These are phyloP conservation scores for Kwoniella heveanensis DNA, from an alignment of 768 basidiomycete species.

Conservation along the genomic window DNA sequence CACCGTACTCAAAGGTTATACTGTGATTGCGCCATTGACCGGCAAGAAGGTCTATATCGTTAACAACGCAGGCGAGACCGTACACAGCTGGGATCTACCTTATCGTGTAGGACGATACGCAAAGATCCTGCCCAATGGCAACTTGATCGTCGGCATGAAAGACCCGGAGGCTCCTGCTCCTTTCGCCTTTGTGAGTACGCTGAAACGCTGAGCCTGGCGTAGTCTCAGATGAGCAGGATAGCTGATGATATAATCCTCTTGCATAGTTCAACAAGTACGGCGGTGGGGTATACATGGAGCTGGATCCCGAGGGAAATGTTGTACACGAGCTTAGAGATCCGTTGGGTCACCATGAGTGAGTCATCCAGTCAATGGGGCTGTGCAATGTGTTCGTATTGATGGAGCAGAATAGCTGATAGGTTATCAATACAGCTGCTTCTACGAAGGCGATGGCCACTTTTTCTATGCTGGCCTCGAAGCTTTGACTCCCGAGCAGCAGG, in stretches of 20 bases:
- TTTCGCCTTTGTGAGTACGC: conserved; percentile 24
- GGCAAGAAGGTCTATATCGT: conserved; percentile 27
- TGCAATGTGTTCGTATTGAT: too few relatives aligned
- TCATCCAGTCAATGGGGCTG: too few relatives aligned
- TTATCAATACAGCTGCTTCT: conserved; percentile 19
- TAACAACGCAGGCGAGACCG: conserved; percentile 22
- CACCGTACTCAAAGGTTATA: conserved; percentile 25
- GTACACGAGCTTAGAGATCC: conserved; percentile 29
- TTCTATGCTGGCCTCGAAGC: conserved; percentile 28
- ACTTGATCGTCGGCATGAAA: conserved; percentile 27
- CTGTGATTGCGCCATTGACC: conserved; percentile 27
- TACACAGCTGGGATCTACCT: conserved; percentile 23
- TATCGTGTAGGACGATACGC: conserved; percentile 29
- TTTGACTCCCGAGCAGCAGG: conserved; percentile 17
- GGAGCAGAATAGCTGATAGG: neutral
- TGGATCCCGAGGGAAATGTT: conserved; percentile 20
- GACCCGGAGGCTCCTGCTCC: conserved; percentile 28
- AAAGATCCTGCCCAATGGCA: conserved; percentile 23
- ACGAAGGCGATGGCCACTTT: conserved; percentile 23
- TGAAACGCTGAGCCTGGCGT: neutral
- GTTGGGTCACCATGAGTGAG: conserved; percentile 30
- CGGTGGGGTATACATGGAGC: conserved; percentile 28
- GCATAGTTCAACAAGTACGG: conserved; percentile 32
- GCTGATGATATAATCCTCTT: too few relatives aligned
- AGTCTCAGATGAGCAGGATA: too few relatives aligned